Evolutionary conservation across 2,329 filamentous ascomycete species (phyloP), one percentile per base, ranked within the genome.

Genomic region (Colletotrichum gigasporum): DNA sequence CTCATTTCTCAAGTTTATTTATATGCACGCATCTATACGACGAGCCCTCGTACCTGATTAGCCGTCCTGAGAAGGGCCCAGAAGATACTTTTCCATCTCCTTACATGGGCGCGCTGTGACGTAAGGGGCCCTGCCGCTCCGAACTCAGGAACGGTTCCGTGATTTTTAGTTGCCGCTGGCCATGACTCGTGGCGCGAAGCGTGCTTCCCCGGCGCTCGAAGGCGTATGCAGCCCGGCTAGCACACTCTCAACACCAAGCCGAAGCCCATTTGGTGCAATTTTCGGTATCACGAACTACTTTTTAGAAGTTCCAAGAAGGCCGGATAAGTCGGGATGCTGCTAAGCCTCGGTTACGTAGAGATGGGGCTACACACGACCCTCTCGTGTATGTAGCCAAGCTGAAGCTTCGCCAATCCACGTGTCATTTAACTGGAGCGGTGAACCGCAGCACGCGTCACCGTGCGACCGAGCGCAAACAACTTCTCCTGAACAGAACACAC

Each of bases 401-500:
- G 28, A 54, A 54, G 56, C 62, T 62, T 65, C 50, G 48, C 62
- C 56, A 42, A 61, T 54, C 56, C 56, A 65, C 62, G 62, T 62
- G 62, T 65, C 62, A 50, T 61, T 61, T 55, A 55, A 65, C 11
- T 65, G 62, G 62, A 65, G 62, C 62, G 22, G 56, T 61, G 24
- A 53, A 60, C 35, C 18, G 37, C 48, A 32, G 48, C 26, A 32
- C 39, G 48, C 62, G 56, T 65, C 56, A 65, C 53, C 30, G 42
- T 41, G 11, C 26, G 16, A 32, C 32, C 30, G 28, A 14, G 41
- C 22, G 39, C 32, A 4, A 12, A 12, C 34, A 30, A 20, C 34
- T 50, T 44, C 16, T 32, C 45, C n/a, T n/a, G 28, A 5, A 3
- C 41, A 18, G n/a, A 60, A n/a, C 39, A 47, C 11, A 39, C 37